Base-by-base conservation (phyloP, 2,329 filamentous ascomycete species). In the Helicocarpus griseus region DNA sequence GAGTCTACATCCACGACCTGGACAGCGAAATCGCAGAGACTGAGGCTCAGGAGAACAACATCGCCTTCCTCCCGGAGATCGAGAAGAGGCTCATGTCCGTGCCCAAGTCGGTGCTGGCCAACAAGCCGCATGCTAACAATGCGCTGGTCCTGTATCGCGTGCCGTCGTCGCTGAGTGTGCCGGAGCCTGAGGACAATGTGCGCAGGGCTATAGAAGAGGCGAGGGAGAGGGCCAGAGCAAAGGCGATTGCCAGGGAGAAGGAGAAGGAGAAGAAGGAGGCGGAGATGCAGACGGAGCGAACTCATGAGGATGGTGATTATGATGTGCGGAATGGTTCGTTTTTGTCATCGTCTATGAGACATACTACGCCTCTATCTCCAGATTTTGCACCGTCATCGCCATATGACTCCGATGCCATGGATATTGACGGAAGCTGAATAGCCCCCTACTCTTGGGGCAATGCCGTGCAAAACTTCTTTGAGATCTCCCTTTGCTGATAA, bases 1-100 rank as follows among this genome's bases (percentile, higher is more conserved):
- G 86, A 63, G 82, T 96, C 54, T 96, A 93, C 75, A 89, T 98
- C 60, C 85, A 90, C 73, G 83, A 94, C 68, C 76, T 98, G 8
- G 89, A 95, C 64, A 86, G 86, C 60, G 91, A 97, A 70, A 79
- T 97, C 44, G 84, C 85, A 13, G 82, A 85, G 57, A 73, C 77
- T 26, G 81, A 86, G 54, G 72, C 76, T 45, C 74, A 80, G 39
- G 76, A 82, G 51, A 75, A 79, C 58, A 78, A 74, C 58, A 78
- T 94, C 44, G 77, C 90, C 63, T 89, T 96, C 72, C 77, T 95
- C 0, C 83, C 89, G 0, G 87, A 94, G 64, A 86, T 97, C 50
- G 85, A 91, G 65, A 88, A 86, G 69, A 85, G 87, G 64, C 77
- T 97, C 49, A 77, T 77, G 56, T 77, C 79, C 53, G 84, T 85